Base-by-base conservation (phyloP, 2,329 filamentous ascomycete genomes). In the Microascus cirrosus region DNA sequence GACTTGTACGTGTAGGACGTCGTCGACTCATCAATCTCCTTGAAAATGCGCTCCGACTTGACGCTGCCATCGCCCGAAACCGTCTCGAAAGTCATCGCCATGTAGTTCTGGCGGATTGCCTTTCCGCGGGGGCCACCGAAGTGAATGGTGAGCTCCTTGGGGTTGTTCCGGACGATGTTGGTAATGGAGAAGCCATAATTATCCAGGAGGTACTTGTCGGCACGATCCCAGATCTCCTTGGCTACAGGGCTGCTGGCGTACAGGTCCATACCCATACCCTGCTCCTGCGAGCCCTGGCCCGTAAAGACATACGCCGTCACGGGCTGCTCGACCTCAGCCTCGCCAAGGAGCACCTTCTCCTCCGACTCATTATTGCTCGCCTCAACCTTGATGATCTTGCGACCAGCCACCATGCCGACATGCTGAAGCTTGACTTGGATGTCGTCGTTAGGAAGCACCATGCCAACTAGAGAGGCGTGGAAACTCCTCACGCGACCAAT, bases 41-140 rank as follows among this genome's bases (percentile, higher is more conserved):
- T 97, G 83, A 99, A 99, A 70, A 99, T 99, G 76, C 93, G 95
- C 80, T 99, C 94, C 0, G 94, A 96, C 75, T 96, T 97, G 77
- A 96, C 91, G 39, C 84, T 84, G 28, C 94, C 94, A 71, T 99
- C 94, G 1, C 89, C 77, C 60, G 87, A 88, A 57, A 99, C 91
- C n/a, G 93, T 95, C 78, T 99, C 94, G 73, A 97, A 99, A 54
- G 93, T 97, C 94, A 99, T 99, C 60, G 93, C 86, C 88, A 97
- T 97, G 79, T 99, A 99, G 75, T 99, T 99, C 69, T 96, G 88
- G 62, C 94, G 90, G 65, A 99, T 99, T 56, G 90, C 91, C 77
- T 97, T 99, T 69, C 94, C 94, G 60, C 90, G 89, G 61, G 94
- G 91, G 54, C 94, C 94, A 76, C 95, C 94, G 69, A 99, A 99